Conservation (phyloP, 2,329 filamentous ascomycete species). For the Aspergillus candidus region DNA sequence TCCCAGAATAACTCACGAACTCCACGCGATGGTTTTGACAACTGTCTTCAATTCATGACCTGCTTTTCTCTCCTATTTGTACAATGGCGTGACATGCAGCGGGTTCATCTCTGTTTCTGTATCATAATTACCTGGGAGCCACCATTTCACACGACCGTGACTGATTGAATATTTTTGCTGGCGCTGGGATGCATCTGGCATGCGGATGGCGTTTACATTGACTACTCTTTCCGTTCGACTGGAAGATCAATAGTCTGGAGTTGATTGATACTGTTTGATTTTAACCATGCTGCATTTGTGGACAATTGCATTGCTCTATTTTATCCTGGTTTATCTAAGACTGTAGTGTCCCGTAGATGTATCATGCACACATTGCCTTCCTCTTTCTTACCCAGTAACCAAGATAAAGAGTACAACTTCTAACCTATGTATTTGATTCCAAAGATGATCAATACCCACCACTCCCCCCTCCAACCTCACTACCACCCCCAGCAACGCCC, state of each 20-base stretch:
- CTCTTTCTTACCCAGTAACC: too few species aligned
- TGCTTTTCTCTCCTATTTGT: background rate
- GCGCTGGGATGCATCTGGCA: constrained; percentile 17
- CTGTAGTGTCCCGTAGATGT: background rate
- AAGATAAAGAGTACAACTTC: background rate
- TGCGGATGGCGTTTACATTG: constrained; percentile 11
- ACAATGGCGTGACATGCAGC: background rate
- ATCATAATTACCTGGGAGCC: too few species aligned
- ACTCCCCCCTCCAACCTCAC: background rate
- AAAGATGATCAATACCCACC: constrained; percentile 2
- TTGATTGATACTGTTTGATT: background rate
- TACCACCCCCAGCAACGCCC: constrained; percentile 23
- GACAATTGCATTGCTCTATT: background rate
- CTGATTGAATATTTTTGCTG: constrained; percentile 5
- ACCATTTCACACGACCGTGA: too few species aligned
- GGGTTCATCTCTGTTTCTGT: background rate
- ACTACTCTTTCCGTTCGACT: background rate
- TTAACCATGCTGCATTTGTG: background rate
- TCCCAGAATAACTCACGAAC: too few species aligned
- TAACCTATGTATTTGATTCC: background rate
- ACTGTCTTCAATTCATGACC: too few species aligned
- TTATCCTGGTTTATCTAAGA: background rate
- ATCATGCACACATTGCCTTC: too few species aligned
- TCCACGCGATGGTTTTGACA: too few species aligned
- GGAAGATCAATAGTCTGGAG: too few species aligned